These are phyloP conservation scores for Sclerotinia sclerotiorum DNA, from an alignment of 2,329 filamentous ascomycete genomes.

Conservation along the genomic window DNA sequence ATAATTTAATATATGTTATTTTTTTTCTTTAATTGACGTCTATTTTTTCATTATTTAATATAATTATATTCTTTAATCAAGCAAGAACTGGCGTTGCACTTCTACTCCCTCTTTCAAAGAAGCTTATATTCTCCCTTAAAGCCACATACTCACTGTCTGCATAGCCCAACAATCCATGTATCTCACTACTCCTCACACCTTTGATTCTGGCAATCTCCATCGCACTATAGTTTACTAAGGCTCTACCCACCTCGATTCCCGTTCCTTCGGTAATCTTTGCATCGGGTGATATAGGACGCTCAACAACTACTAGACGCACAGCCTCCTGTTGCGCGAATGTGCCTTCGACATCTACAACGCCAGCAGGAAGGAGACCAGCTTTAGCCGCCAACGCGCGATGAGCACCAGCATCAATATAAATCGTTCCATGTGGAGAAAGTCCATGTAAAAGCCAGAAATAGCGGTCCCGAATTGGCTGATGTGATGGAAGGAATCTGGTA, in stretches of 20 bases:
- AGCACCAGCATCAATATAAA: conserved; percentile 92
- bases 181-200: conserved; percentile 79
- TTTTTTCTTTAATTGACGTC: neutral
- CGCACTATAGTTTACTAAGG: conserved; percentile 90
- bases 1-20: neutral
- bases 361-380: conserved; percentile 83
- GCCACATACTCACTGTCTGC: conserved; percentile 94
- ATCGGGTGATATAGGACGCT: conserved; percentile 46
- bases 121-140: conserved; percentile 80
- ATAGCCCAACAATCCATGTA: conserved; percentile 78
- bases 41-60: neutral
- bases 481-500: conserved; percentile 86
- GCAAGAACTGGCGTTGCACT: conserved; percentile 24
- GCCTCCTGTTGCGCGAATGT: conserved; percentile 90
- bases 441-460: conserved; percentile 98
- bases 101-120: conserved; percentile 45
- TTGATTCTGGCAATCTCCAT: conserved; percentile 81
- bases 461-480: conserved; percentile 82
- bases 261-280: conserved; percentile 52
- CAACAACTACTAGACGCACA: conserved; percentile 80
- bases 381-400: conserved; percentile 77
- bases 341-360: conserved; percentile 87
- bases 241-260: conserved; percentile 76
- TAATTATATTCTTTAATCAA: neutral
- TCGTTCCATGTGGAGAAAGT: conserved; percentile 80